Conservation (phyloP, 495 filamentous ascomycete genomes). For the Ramalina intermedia region DNA sequence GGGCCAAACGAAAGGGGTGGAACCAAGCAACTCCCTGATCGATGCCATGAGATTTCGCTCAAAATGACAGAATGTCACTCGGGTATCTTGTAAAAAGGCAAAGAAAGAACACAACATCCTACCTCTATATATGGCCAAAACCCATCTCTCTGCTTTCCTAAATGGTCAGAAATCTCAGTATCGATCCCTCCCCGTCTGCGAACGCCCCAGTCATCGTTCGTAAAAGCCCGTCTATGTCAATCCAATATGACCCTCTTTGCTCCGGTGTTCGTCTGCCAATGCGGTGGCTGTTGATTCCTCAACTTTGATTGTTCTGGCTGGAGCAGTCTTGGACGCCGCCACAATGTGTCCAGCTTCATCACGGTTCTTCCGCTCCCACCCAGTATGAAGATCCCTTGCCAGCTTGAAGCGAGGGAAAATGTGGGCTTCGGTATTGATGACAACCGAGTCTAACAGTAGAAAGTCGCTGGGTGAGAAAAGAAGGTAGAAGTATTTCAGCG, state of each 20-base stretch:
- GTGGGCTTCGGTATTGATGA: constrained; percentile 95
- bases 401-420: constrained; percentile 76
- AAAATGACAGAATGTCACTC: too few species aligned
- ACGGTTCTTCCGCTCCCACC: constrained; percentile 66
- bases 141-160: too few species aligned
- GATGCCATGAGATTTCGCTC: too few species aligned
- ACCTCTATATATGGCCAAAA: too few species aligned
- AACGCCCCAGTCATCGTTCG: too few species aligned
- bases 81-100: too few species aligned
- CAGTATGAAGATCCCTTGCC: constrained; percentile 63
- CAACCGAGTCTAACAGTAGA: constrained; percentile 67
- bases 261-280: not conserved
- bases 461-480: constrained; percentile 78
- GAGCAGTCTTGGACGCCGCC: constrained; percentile 2
- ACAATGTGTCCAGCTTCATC: constrained; percentile 24
- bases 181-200: too few species aligned
- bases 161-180: too few species aligned
- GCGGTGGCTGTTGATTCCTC: not conserved
- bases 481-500: constrained; percentile 93
- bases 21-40: too few species aligned
- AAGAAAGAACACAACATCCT: too few species aligned
- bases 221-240: not conserved
- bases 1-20: too few species aligned
- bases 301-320: not conserved
- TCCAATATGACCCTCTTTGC: not conserved